Percentiles rank a stretch among this genome's conserved stretches.
phyloP scores from a whole-genome alignment of 768 basidiomycete species.

The Tylopilus balloui region DNA sequence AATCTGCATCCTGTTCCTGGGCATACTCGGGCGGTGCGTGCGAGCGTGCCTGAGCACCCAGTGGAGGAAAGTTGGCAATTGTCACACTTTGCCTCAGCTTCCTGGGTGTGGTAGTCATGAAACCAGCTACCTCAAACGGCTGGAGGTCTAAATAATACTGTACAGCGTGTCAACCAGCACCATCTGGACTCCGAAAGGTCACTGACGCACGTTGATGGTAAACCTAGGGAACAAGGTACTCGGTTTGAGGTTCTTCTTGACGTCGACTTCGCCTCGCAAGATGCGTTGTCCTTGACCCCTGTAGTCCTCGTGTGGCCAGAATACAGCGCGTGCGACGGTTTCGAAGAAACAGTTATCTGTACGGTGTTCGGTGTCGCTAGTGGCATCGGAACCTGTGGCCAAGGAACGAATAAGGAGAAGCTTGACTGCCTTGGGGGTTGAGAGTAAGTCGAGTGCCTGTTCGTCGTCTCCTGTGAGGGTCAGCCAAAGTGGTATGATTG shows the following conservation, averaged over 20 bases:
- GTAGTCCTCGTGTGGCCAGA: constrained; percentile 38
- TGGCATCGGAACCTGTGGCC: constrained; percentile 46
- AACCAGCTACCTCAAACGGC: constrained; percentile 42
- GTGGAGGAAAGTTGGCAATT: constrained; percentile 37
- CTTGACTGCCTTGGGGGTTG: constrained; percentile 36
- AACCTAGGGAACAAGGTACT: constrained; percentile 43
- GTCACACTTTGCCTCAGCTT: constrained; percentile 36
- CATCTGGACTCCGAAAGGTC: background rate
- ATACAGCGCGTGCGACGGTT: constrained; percentile 40
- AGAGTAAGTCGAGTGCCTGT: constrained; percentile 48
- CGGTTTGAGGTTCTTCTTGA: constrained; percentile 42
- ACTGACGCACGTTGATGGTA: constrained; percentile 40
- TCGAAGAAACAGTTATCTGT: constrained; percentile 46
- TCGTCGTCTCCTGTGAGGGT: constrained; percentile 42
- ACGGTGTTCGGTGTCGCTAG: constrained; percentile 34
- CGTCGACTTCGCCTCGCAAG: constrained; percentile 49
- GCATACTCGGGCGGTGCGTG: constrained; percentile 53
- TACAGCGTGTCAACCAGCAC: constrained; percentile 13
- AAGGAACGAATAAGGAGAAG: constrained; percentile 45
- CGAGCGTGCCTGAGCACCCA: constrained; percentile 39
- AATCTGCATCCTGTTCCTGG: constrained; percentile 40
- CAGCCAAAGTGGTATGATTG: constrained; percentile 47
- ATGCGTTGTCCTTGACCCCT: constrained; percentile 31
- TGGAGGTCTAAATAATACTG: constrained; percentile 44
- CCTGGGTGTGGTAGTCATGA: constrained; percentile 26